phyloP scores from a whole-genome alignment of 306 rosid genomes.

The Oxytropis ochrocephala region DNA sequence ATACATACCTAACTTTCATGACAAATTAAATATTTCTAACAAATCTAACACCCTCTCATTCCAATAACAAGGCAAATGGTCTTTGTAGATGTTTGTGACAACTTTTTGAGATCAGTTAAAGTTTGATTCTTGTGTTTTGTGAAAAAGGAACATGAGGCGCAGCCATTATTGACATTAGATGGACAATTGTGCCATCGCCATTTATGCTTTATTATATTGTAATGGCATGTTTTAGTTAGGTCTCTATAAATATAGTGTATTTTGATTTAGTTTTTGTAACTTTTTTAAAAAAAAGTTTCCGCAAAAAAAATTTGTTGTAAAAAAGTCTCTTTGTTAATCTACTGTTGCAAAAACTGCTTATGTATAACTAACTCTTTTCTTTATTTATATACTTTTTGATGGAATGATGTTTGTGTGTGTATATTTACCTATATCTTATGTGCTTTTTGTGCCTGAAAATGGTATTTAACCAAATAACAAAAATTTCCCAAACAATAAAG shows the following conservation, averaged over 20 bases:
- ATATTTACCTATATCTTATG: not conserved
- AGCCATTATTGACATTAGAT: constrained; percentile 28
- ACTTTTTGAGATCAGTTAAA: constrained; percentile 24
- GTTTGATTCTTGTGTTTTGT: constrained; percentile 17
- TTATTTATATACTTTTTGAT: too few species aligned
- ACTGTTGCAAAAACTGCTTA: too few species aligned
- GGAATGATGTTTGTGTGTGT: not conserved
- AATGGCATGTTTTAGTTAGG: too few species aligned
- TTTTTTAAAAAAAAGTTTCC: too few species aligned
- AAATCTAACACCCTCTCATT: too few species aligned
- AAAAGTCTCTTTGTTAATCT: too few species aligned
- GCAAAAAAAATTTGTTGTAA: too few species aligned
- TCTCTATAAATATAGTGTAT: too few species aligned
- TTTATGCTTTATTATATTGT: not conserved
- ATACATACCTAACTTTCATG: not conserved
- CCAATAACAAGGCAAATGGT: constrained; percentile 3
- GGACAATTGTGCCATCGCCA: constrained; percentile 17
- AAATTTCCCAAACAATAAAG: not conserved
- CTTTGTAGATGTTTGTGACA: constrained; percentile 19
- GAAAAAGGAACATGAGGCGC: constrained; percentile 16
- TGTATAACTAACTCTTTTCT: too few species aligned
- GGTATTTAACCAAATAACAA: not conserved
- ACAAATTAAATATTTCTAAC: not conserved
- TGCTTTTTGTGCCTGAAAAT: not conserved
- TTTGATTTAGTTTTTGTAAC: too few species aligned